These are phyloP conservation scores for Wickerhamomyces sydowiorum DNA, from an alignment of 805 yeast species.

Conservation along the genomic window DNA sequence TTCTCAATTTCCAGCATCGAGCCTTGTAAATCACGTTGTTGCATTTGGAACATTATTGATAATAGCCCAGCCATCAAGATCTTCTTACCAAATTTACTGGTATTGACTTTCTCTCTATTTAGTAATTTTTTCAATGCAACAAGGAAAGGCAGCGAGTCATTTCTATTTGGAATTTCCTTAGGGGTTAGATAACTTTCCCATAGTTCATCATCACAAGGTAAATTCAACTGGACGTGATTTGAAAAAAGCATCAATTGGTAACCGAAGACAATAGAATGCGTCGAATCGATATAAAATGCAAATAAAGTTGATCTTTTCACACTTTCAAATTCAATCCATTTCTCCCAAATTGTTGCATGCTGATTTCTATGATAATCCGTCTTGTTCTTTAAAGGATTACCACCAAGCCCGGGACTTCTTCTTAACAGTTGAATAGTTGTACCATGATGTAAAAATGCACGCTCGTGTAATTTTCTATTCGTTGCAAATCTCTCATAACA, in stretches of 20 bases:
- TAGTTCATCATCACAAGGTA: slow-evolving; percentile 58
- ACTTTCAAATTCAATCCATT: slow-evolving; percentile 78
- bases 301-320: slow-evolving; percentile 73
- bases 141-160: slow-evolving; percentile 39
- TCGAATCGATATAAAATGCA: slow-evolving; percentile 77
- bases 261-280: slow-evolving; percentile 74
- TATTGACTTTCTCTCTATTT: slow-evolving; percentile 39
- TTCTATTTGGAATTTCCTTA: slow-evolving; percentile 19
- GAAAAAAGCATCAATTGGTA: slow-evolving; percentile 56
- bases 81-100: slow-evolving; percentile 58
- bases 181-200: slow-evolving; percentile 42
- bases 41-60: slow-evolving; percentile 66
- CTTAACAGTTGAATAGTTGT: slow-evolving; percentile 74
- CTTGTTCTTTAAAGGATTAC: slow-evolving; percentile 44
- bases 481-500: slow-evolving; percentile 73
- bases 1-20: slow-evolving; percentile 38
- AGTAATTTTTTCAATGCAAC: slow-evolving; percentile 52
- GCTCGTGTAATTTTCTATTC: slow-evolving; percentile 64
- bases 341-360: slow-evolving; percentile 38
- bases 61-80: slow-evolving; percentile 62
- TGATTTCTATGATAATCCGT: slow-evolving; percentile 24
- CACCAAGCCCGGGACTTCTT: slow-evolving; percentile 72
- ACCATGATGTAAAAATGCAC: slow-evolving; percentile 84
- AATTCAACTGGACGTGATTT: slow-evolving; percentile 54
- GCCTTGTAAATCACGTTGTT: slow-evolving; percentile 62